Percentiles rank a stretch among this genome's conserved stretches.
Evolutionary conservation across 2,329 filamentous ascomycete species (phyloP).

Genomic region (Microdochium nivale): DNA sequence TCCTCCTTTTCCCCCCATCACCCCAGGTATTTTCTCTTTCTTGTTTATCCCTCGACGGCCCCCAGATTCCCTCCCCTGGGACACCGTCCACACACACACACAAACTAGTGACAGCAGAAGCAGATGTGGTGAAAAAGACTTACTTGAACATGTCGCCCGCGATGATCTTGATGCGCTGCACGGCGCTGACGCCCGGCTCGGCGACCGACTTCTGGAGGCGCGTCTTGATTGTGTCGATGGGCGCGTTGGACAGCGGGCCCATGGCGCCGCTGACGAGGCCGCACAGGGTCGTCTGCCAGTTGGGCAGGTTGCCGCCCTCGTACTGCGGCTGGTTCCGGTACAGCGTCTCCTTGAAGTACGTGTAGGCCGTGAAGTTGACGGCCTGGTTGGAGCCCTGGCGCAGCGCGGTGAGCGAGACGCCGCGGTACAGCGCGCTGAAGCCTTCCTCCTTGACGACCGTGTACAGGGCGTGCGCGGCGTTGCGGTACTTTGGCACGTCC

Average conservation of each 20-base stretch:
- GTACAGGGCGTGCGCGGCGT: slow-evolving; percentile 74
- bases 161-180: slow-evolving; percentile 71
- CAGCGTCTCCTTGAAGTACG: slow-evolving; percentile 77
- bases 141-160: slow-evolving; percentile 76
- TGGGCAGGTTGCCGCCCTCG: slow-evolving; percentile 58
- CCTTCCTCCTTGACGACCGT: slow-evolving; percentile 92
- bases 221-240: slow-evolving; percentile 99
- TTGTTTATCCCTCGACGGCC: no score
- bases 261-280: slow-evolving; percentile 89
- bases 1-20: no score
- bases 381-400: slow-evolving; percentile 96
- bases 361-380: slow-evolving; percentile 97
- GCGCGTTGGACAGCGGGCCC: slow-evolving; percentile 91
- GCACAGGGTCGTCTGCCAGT: slow-evolving; percentile 85
- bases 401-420: slow-evolving; percentile 86
- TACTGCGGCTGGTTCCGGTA: slow-evolving; percentile 65
- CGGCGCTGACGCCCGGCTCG: slow-evolving; percentile 69
- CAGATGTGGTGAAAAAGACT: slow-evolving; percentile 16
- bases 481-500: slow-evolving; percentile 94
- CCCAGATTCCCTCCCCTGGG: no score
- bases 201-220: slow-evolving; percentile 84
- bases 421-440: slow-evolving; percentile 77
- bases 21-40: no score
- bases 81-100: no score
- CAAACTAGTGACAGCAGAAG: background rate